phyloP scores from a whole-genome alignment of 495 filamentous ascomycete species.

The Astrothelium subdiscretum region DNA sequence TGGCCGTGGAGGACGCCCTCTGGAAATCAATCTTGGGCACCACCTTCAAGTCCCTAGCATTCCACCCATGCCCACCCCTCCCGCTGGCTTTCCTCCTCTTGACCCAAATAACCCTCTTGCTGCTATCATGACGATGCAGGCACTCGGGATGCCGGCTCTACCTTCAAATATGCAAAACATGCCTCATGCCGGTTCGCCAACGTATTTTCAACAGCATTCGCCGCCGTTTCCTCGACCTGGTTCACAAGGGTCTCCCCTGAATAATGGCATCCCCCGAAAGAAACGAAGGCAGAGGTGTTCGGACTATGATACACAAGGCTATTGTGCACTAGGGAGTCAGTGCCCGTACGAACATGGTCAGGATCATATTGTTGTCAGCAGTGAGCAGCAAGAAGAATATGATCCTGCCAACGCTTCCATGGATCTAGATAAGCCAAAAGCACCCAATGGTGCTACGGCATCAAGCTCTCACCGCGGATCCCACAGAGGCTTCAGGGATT shows the following conservation, averaged over 20 bases:
- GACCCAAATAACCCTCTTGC: conserved; percentile 58
- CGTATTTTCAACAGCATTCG: conserved; percentile 14
- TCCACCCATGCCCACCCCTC: conserved; percentile 38
- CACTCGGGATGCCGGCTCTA: conserved; percentile 49
- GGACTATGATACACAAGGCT: conserved; percentile 83
- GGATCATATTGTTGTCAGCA: conserved; percentile 41
- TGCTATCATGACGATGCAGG: conserved; percentile 59
- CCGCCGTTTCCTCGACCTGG: conserved; percentile 3
- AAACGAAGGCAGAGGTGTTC: conserved; percentile 53
- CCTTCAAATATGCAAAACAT: conserved; percentile 41
- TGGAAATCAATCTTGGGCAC: not conserved
- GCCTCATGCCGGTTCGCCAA: conserved; percentile 20
- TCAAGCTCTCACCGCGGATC: conserved; percentile 6
- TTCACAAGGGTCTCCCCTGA: conserved; percentile 7
- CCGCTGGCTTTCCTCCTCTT: conserved; percentile 35
- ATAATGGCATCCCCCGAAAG: conserved; percentile 21
- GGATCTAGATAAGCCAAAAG: conserved; percentile 19
- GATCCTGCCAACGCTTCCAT: conserved; percentile 60
- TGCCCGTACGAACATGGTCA: conserved; percentile 79
- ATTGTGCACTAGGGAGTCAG: conserved; percentile 61
- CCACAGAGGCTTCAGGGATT: conserved; percentile 27
- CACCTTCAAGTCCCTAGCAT: conserved; percentile 15
- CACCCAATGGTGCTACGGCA: conserved; percentile 8
- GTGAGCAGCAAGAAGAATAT: conserved; percentile 59
- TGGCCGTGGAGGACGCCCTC: not conserved